Base-by-base conservation (phyloP, 495 filamentous ascomycete genomes). In the Neurospora hispaniola region DNA sequence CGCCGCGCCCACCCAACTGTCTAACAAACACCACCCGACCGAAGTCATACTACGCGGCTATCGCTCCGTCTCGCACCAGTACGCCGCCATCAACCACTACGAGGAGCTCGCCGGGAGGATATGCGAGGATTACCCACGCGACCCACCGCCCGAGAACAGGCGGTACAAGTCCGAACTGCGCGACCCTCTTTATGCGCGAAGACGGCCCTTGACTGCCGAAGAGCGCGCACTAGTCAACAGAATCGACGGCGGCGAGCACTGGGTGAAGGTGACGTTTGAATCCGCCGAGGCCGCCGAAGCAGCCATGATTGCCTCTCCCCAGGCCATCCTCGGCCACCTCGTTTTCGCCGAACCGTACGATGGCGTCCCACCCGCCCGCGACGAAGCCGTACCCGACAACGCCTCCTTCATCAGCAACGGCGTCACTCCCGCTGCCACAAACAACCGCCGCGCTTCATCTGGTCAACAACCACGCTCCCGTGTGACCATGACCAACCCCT, bases 251-350 rank as follows among this genome's bases (percentile, higher is more conserved):
- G 94, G 94, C 18, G 87, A 90, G 73, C 89, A 94, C 82, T 97
- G 94, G 94, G 92, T 97, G 76, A 97, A 97, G 77, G 86, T 97
- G 70, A 97, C 94, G 1, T 97, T 95, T 75, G 93, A 96, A 81
- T 93, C 91, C 7, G 85, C 88, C 42, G 87, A 90, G 73, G 90
- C 93, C 5, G 94, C 93, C 23, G 92, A 94, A 69, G 85, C 88
- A 43, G 94, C 93, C 31, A 84, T 90, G 71, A 91, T 89, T 74
- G 86, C 87, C 74, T 94, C 91, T 42, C 94, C 94, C 1, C 91
- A 94, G 79, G 86, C 86, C 71, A 89, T 97, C 44, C 86, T 92
- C 69, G 93, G 93, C 4, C 87, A 93, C 77, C 80, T 90, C 44
- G 90, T 97, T 40, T 92, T 88, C 78, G 94, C 92, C 69, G 93